A percentile compares a stretch with the other conserved stretches of the same genome.
Conservation (phyloP, 2,329 filamentous ascomycete genomes). For the Xylaria sp. region DNA sequence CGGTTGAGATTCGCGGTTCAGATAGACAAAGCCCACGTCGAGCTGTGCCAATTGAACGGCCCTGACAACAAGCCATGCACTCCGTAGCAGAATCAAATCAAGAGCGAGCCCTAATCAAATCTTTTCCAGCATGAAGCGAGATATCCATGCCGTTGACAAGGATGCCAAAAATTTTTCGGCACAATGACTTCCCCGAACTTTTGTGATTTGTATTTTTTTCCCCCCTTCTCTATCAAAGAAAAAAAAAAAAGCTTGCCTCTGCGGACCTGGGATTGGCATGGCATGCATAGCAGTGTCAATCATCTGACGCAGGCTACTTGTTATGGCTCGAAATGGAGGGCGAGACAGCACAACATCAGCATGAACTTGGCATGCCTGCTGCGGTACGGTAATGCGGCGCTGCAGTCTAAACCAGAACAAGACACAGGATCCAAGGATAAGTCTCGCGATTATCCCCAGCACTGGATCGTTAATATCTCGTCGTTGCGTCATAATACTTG, state of each 20-base stretch:
- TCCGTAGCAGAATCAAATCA: background rate
- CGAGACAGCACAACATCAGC: conserved; percentile 13
- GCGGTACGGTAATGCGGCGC: conserved; percentile 6
- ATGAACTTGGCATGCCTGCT: conserved; percentile 6
- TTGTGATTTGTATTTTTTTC: background rate
- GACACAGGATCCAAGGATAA: conserved; percentile 2
- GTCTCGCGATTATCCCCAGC: background rate
- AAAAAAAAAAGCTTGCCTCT: conserved; percentile 7
- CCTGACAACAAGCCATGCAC: background rate
- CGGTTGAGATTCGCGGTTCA: too few species aligned
- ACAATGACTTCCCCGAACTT: conserved; percentile 3
- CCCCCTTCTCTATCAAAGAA: background rate
- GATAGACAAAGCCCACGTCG: background rate
- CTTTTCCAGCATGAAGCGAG: too few species aligned
- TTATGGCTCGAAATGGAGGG: conserved; percentile 15
- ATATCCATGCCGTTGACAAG: too few species aligned
- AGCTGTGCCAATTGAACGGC: background rate
- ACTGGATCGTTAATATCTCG: conserved; percentile 6
- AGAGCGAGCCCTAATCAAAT: too few species aligned
- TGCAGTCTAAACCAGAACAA: conserved; percentile 1
- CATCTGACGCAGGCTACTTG: conserved; percentile 10
- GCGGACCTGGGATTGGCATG: conserved; percentile 8
- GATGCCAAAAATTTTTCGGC: conserved; percentile 1
- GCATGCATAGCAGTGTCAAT: conserved; percentile 12
- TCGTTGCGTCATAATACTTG: background rate